A percentile compares a stretch with the other conserved stretches of the same genome.
These are phyloP conservation scores for Euphrasia confusa DNA, from an alignment of 257 asterid species.

Conservation along the genomic window DNA sequence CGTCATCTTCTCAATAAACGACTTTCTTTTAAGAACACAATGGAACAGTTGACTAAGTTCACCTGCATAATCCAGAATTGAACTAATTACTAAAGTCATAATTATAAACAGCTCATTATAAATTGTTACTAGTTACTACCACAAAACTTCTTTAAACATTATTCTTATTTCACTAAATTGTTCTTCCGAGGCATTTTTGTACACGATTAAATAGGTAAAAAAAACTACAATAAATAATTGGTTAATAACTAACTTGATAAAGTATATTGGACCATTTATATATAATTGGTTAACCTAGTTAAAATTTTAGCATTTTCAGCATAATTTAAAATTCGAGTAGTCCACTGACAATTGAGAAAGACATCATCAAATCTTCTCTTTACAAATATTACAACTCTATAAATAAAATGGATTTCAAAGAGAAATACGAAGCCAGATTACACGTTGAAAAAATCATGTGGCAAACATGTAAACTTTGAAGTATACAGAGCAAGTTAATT, in stretches of 20 bases:
- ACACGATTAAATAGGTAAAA: neutral
- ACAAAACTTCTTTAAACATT: no score
- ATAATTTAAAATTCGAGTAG: constrained; percentile 1
- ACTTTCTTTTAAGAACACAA: constrained; percentile 84
- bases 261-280: neutral
- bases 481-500: no score
- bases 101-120: no score
- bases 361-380: neutral
- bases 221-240: neutral
- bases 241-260: neutral
- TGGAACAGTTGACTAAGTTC: constrained; percentile 75
- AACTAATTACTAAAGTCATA: no score
- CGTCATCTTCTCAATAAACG: constrained; percentile 81
- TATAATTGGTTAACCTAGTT: neutral
- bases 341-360: neutral
- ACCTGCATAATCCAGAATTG: constrained; percentile 39
- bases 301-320: neutral
- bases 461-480: no score
- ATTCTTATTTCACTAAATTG: neutral
- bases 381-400: no score
- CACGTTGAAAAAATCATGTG: no score
- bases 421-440: no score
- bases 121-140: no score
- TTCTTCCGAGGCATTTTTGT: neutral
- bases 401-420: no score